Evolutionary conservation across 805 yeast species (phyloP).

Genomic region (Candida maesae): DNA sequence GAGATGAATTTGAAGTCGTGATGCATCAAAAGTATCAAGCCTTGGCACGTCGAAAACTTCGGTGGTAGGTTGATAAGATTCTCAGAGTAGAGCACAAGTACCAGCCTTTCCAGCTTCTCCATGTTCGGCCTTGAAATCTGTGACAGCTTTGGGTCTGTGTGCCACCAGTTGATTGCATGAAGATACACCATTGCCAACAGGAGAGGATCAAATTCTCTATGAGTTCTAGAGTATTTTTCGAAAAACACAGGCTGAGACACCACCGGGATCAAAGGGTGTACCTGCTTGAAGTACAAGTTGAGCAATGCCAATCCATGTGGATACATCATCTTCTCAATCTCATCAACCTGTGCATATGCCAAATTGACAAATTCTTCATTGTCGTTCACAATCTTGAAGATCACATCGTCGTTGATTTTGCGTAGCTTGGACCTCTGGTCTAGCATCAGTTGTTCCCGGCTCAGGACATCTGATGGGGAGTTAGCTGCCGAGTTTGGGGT

Average conservation of each 20-base stretch:
- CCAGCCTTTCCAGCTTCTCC: conserved; percentile 26
- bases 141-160: conserved; percentile 15
- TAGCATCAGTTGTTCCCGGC: conserved; percentile 17
- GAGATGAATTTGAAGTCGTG: conserved; percentile 17
- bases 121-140: conserved; percentile 18
- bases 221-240: conserved; percentile 28
- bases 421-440: conserved; percentile 18
- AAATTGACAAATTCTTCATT: conserved; percentile 25
- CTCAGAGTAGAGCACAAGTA: conserved; percentile 26
- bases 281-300: conserved; percentile 24
- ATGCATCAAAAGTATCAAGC: conserved; percentile 33
- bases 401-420: conserved; percentile 23
- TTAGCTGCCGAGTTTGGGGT: not conserved
- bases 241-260: conserved; percentile 25
- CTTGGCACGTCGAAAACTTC: conserved; percentile 37
- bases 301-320: conserved; percentile 23
- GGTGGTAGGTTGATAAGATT: conserved; percentile 25
- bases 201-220: conserved; percentile 30
- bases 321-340: conserved; percentile 25
- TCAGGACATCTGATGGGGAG: conserved; percentile 13
- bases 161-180: conserved; percentile 27
- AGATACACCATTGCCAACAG: conserved; percentile 27
- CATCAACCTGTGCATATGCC: conserved; percentile 28
- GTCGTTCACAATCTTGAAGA: conserved; percentile 26
- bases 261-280: conserved; percentile 28